Conservation (phyloP, 1,139 yeast species). For the Lodderomyces parapsilosis region DNA sequence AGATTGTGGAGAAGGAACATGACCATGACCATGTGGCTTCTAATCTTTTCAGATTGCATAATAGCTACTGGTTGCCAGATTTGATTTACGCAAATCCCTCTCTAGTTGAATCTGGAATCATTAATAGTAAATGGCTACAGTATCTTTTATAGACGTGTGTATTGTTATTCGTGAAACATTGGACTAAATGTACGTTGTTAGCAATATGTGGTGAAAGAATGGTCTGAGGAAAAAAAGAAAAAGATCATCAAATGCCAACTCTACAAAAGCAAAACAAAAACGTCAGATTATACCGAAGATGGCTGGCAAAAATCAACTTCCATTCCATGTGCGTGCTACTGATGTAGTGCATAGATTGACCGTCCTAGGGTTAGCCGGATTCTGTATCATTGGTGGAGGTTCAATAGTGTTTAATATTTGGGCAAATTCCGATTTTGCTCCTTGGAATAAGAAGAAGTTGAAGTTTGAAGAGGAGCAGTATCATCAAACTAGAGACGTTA, state of each 20-base stretch:
- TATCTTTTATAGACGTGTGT: slow-evolving; percentile 29
- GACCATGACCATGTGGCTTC: slow-evolving; percentile 21
- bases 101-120: slow-evolving; percentile 35
- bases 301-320: slow-evolving; percentile 31
- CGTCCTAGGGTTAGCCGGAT: slow-evolving; percentile 73
- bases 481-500: slow-evolving; percentile 23
- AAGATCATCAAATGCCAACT: not conserved
- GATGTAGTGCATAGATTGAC: slow-evolving; percentile 84
- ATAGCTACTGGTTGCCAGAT: slow-evolving; percentile 43
- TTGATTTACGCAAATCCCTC: slow-evolving; percentile 43
- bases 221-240: not conserved
- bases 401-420: slow-evolving; percentile 64
- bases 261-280: not conserved
- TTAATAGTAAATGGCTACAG: slow-evolving; percentile 39
- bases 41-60: slow-evolving; percentile 37
- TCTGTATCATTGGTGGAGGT: slow-evolving; percentile 48
- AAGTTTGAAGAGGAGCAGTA: slow-evolving; percentile 34
- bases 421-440: slow-evolving; percentile 51
- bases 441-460: slow-evolving; percentile 42
- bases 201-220: too few species aligned
- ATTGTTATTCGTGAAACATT: too few species aligned
- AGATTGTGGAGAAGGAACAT: slow-evolving; percentile 26
- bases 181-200: too few species aligned
- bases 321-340: slow-evolving; percentile 54
- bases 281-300: slow-evolving; percentile 13